Conservation (phyloP, 2,329 filamentous ascomycete genomes). For the Colletotrichum ledebouriae region DNA sequence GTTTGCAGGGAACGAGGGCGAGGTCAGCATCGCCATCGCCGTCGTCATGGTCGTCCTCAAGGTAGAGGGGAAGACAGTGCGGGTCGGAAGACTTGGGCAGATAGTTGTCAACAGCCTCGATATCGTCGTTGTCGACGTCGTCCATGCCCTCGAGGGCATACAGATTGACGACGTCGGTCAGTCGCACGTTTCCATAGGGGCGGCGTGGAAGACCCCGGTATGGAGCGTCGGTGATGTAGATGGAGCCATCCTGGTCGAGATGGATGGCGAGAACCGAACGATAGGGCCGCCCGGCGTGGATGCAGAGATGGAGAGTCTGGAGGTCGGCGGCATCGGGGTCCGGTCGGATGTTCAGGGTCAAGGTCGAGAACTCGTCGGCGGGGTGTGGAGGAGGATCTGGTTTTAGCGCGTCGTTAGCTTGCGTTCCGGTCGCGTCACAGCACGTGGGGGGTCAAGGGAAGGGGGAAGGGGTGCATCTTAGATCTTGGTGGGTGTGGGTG, state of each 20-base stretch:
- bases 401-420: neutral
- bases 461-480: no score
- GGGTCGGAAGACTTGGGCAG: neutral
- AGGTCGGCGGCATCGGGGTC: neutral
- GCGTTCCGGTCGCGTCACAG: neutral
- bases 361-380: neutral
- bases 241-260: neutral
- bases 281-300: neutral
- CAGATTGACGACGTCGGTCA: neutral
- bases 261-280: neutral
- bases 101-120: neutral
- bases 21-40: neutral
- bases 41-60: neutral
- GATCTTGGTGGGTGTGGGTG: no score
- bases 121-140: no score
- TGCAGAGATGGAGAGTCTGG: neutral
- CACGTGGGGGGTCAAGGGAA: no score
- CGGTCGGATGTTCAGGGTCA: neutral
- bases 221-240: conserved; percentile 1
- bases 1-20: neutral
- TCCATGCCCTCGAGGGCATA: neutral
- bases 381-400: neutral
- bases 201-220: neutral
- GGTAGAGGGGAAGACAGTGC: neutral
- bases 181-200: neutral